Evolutionary conservation across 2,329 filamentous ascomycete genomes (phyloP).

Genomic region (Fusarium sororula): DNA sequence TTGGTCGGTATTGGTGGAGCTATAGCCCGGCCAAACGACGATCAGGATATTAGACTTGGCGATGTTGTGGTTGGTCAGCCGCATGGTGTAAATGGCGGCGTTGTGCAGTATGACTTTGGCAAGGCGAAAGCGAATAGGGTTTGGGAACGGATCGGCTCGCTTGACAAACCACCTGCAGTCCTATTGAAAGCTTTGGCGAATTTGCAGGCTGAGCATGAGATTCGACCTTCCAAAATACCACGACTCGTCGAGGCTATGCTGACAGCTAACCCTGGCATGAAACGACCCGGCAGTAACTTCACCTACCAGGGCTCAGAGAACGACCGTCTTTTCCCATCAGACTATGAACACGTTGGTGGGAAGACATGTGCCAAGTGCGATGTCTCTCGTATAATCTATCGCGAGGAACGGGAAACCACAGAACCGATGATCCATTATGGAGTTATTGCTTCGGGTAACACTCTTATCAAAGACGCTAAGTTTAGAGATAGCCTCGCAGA

Average conservation of each 20-base stretch:
- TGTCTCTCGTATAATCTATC: not conserved
- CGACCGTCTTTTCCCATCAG: conserved; percentile 18
- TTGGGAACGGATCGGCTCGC: conserved; percentile 9
- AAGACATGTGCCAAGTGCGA: conserved; percentile 14
- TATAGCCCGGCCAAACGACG: not conserved
- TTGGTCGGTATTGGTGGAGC: conserved; percentile 56
- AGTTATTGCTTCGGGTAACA: conserved; percentile 38
- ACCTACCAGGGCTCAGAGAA: conserved; percentile 17
- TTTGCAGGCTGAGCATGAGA: conserved; percentile 24
- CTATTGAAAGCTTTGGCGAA: conserved; percentile 16
- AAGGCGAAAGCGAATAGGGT: not conserved
- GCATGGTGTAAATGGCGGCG: conserved; percentile 13
- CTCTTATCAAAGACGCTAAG: not conserved
- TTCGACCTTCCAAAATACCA: not conserved
- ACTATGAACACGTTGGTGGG: conserved; percentile 1
- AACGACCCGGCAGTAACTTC: not conserved
- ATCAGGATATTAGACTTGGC: conserved; percentile 40
- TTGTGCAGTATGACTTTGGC: conserved; percentile 38
- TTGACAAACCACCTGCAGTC: conserved; percentile 13
- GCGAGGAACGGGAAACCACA: not conserved
- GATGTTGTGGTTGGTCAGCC: conserved; percentile 43
- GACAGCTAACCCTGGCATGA: conserved; percentile 3
- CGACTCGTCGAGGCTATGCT: not conserved
- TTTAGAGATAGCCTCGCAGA: not conserved
- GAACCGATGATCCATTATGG: conserved; percentile 37